Percentiles rank a stretch among this genome's conserved stretches.
Conservation (phyloP, 345 rosid species). For the Eutrema yunnanense region DNA sequence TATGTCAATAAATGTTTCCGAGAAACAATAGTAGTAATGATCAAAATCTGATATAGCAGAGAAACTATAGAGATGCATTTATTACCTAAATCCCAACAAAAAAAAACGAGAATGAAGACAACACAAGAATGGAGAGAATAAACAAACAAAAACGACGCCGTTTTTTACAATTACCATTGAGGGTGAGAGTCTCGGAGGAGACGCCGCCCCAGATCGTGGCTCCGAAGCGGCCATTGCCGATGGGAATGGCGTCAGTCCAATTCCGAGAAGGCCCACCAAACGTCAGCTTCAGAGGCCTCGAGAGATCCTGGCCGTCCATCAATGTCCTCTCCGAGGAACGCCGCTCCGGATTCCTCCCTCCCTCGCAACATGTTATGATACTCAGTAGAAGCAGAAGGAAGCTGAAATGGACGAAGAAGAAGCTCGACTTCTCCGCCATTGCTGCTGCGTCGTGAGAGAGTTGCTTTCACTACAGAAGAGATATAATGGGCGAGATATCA, state of each 20-base stretch:
- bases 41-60: constrained; percentile 4
- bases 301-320: constrained; percentile 25
- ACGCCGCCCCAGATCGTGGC: constrained; percentile 95
- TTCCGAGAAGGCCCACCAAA: constrained; percentile 63
- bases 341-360: constrained; percentile 46
- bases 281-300: constrained; percentile 50
- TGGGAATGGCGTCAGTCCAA: constrained; percentile 86
- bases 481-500: not conserved
- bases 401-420: constrained; percentile 25
- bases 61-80: not conserved
- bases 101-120: not conserved
- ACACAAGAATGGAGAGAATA: not conserved
- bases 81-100: constrained; percentile 1
- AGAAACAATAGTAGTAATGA: not conserved
- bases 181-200: constrained; percentile 59
- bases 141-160: not conserved
- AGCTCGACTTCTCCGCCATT: constrained; percentile 29
- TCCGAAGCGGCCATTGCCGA: constrained; percentile 88
- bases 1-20: not conserved
- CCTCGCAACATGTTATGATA: constrained; percentile 6
- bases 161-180: constrained; percentile 48
- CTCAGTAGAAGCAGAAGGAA: not conserved
- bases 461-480: constrained; percentile 6
- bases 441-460: not conserved
- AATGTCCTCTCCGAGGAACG: constrained; percentile 40